Evolutionary conservation across 176 grass and related monocot genomes (phyloP).

Genomic region (Poa pratensis): DNA sequence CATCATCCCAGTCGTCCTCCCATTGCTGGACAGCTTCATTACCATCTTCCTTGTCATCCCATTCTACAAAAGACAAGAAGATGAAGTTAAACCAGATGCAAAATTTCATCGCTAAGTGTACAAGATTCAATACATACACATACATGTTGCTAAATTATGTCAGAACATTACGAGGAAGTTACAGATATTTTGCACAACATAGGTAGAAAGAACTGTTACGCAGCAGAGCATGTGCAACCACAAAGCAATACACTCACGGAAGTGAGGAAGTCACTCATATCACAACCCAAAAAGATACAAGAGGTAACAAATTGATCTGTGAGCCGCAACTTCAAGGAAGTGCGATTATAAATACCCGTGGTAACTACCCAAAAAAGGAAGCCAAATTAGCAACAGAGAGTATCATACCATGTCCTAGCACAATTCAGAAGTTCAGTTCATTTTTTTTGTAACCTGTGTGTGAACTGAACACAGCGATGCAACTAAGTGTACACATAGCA

Average conservation of each 20-base stretch:
- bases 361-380: not conserved
- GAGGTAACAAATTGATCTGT: not conserved
- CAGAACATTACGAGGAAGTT: not conserved
- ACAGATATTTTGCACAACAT: not conserved
- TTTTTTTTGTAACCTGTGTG: not conserved
- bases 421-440: not conserved
- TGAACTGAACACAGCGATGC: not conserved
- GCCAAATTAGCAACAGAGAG: not conserved
- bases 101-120: not conserved
- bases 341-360: not conserved
- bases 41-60: constrained; percentile 91
- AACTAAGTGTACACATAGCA: constrained; percentile 14
- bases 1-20: constrained; percentile 93
- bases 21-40: constrained; percentile 80
- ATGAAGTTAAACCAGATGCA: not conserved
- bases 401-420: not conserved
- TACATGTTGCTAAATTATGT: not conserved
- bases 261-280: not conserved
- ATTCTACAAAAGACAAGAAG: constrained; percentile 55
- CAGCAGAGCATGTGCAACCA: not conserved
- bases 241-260: not conserved
- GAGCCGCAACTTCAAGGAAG: not conserved
- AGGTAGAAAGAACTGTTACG: not conserved
- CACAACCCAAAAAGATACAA: not conserved
- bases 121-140: not conserved